Percentiles rank a stretch among this genome's conserved stretches.
Evolutionary conservation across 352 stramenopile species (phyloP).

Genomic region (Phytopythium cucurbitacearum): DNA sequence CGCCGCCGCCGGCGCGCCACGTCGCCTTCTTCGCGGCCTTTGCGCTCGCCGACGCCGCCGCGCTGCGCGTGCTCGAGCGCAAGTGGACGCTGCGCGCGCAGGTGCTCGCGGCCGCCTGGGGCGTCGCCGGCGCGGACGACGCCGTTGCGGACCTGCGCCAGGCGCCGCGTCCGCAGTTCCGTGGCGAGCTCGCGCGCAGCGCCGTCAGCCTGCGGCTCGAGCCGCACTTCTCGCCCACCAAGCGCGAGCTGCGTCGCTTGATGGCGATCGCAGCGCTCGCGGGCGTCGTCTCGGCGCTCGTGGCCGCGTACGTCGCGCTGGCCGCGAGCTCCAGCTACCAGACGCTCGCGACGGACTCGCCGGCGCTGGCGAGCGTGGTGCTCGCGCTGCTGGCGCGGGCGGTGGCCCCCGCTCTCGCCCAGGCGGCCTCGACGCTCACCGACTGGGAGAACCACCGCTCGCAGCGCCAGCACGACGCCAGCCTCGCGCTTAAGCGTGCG

Average conservation of each 20-base stretch:
- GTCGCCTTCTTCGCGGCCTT: constrained; percentile 24
- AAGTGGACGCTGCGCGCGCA: constrained; percentile 58
- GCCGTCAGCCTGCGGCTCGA: constrained; percentile 52
- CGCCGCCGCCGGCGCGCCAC: background rate
- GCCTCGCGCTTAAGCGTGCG: constrained; percentile 76
- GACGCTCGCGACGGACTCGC: constrained; percentile 6
- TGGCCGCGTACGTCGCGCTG: constrained; percentile 25
- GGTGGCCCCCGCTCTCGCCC: constrained; percentile 22
- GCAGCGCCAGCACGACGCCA: constrained; percentile 60
- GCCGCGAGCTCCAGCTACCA: constrained; percentile 32
- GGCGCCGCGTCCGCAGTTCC: constrained; percentile 50
- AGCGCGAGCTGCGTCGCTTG: constrained; percentile 25
- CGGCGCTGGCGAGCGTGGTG: constrained; percentile 21
- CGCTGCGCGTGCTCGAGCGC: constrained; percentile 44
- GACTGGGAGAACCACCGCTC: constrained; percentile 76
- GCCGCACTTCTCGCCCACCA: constrained; percentile 28
- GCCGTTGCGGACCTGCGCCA: constrained; percentile 12
- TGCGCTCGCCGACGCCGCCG: constrained; percentile 40
- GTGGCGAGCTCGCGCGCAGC: constrained; percentile 42
- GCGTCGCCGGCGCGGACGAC: constrained; percentile 15
- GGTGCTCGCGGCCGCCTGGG: constrained; percentile 41
- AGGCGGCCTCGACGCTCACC: constrained; percentile 34
- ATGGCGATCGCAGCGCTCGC: constrained; percentile 18
- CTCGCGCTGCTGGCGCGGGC: constrained; percentile 22
- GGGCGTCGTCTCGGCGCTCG: constrained; percentile 17